A percentile compares a stretch with the other conserved stretches of the same genome.
phyloP scores from a whole-genome alignment of 768 basidiomycete genomes.

The Boletus rubroflammeus region DNA sequence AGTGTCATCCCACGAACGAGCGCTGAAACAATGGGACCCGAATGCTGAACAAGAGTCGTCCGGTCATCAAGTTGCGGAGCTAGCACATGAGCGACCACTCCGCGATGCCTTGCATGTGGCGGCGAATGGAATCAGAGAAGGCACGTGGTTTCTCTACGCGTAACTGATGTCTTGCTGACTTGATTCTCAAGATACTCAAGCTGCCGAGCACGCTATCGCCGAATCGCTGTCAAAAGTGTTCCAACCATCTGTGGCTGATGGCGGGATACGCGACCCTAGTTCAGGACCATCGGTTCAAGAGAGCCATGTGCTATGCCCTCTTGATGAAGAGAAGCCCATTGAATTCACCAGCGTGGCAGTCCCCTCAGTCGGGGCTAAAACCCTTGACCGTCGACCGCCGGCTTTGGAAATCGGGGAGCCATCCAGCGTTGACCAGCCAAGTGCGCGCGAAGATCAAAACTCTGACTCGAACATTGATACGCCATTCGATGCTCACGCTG shows the following conservation, averaged over 20 bases:
- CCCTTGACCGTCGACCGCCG: conserved; percentile 44
- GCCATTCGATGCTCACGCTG: conserved; percentile 33
- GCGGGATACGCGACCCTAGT: background rate
- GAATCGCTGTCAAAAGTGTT: conserved; percentile 35
- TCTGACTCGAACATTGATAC: background rate
- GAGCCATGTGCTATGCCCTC: conserved; percentile 51
- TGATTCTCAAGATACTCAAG: conserved; percentile 38
- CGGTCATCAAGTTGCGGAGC: conserved; percentile 40
- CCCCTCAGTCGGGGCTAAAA: conserved; percentile 69
- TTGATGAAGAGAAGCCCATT: conserved; percentile 46
- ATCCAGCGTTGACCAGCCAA: conserved; percentile 30
- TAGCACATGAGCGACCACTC: conserved; percentile 35
- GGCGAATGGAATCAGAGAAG: conserved; percentile 45
- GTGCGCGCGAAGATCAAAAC: conserved; percentile 14
- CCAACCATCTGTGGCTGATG: conserved; percentile 29
- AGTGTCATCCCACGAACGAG: conserved; percentile 42
- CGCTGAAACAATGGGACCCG: conserved; percentile 69
- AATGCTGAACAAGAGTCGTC: conserved; percentile 60
- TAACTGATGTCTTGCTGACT: conserved; percentile 1
- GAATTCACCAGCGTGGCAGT: conserved; percentile 63
- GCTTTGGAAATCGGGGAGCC: conserved; percentile 28
- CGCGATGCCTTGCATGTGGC: conserved; percentile 36
- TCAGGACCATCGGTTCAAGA: conserved; percentile 39
- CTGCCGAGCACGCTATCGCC: conserved; percentile 36
- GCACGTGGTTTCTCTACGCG: conserved; percentile 32